These are phyloP conservation scores for Phytophthora cactorum DNA, from an alignment of 352 stramenopile genomes.

Conservation along the genomic window DNA sequence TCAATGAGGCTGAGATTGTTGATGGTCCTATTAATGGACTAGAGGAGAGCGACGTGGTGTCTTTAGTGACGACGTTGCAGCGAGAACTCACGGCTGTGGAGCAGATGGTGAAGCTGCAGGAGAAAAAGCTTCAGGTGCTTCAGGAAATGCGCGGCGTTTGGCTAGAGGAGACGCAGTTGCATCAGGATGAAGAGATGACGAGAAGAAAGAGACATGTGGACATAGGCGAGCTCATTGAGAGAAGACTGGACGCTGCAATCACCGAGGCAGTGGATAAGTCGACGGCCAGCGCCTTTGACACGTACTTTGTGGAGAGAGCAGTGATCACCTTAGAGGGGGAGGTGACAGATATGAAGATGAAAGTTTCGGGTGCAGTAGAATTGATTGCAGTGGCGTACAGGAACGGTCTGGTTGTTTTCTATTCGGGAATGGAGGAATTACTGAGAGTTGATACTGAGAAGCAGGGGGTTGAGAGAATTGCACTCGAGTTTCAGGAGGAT, in stretches of 20 bases:
- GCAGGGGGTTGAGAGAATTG: conserved; percentile 16
- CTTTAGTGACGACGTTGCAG: conserved; percentile 24
- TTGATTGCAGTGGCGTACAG: conserved; percentile 43
- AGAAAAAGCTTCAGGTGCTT: conserved; percentile 47
- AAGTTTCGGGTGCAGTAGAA: conserved; percentile 26
- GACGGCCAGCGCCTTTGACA: conserved; percentile 33
- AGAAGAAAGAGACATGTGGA: conserved; percentile 1
- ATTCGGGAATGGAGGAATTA: conserved; percentile 30
- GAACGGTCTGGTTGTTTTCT: conserved; percentile 40
- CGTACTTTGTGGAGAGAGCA: conserved; percentile 50
- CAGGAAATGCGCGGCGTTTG: conserved; percentile 27
- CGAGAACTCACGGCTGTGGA: conserved; percentile 43
- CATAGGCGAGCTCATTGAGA: conserved; percentile 23
- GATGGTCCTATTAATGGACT: neutral
- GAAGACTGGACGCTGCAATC: conserved; percentile 27
- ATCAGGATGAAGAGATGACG: neutral
- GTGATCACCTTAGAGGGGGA: conserved; percentile 5
- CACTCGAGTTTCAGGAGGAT: conserved; percentile 23
- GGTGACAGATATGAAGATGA: conserved; percentile 54
- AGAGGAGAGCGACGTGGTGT: neutral
- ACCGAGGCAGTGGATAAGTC: neutral
- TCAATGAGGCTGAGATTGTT: neutral
- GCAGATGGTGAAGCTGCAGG: conserved; percentile 49
- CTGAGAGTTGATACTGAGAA: conserved; percentile 17
- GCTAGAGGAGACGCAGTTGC: conserved; percentile 23